A percentile compares a stretch with the other conserved stretches of the same genome.
These are phyloP conservation scores for Dictyostelium intermedium DNA, from an alignment of 78 protist species.

Conservation along the genomic window DNA sequence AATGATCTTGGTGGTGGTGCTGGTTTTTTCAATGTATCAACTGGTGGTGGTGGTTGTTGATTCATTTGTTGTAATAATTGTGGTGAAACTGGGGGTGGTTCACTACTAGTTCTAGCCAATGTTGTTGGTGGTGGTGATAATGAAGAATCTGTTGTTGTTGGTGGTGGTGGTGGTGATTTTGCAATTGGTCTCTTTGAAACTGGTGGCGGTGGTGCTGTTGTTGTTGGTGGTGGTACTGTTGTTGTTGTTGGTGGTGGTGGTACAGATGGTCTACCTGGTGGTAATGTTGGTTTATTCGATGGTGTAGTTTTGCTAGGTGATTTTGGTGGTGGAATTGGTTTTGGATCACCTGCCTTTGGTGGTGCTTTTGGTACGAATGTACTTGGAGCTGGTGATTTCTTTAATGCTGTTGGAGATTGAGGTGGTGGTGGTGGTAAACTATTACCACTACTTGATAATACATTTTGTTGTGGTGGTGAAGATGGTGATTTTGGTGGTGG, in stretches of 20 bases:
- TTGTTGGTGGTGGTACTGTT: not conserved
- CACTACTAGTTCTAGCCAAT: not conserved
- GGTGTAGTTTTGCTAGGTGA: not conserved
- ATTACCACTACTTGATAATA: not conserved
- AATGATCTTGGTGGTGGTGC: slow-evolving; percentile 9
- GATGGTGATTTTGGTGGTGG: not conserved
- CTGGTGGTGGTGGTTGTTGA: not conserved
- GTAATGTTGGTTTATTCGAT: not conserved
- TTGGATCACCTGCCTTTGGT: not conserved
- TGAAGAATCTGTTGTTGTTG: not conserved
- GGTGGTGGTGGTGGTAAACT: slow-evolving; percentile 32
- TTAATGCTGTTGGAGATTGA: not conserved
- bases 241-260: not conserved
- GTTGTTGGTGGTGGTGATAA: not conserved
- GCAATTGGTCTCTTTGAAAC: not conserved
- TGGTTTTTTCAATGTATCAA: not conserved
- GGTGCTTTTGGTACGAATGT: slow-evolving; percentile 18
- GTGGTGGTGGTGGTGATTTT: not conserved
- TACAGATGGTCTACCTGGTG: not conserved
- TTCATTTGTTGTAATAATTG: not conserved
- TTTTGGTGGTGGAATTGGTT: not conserved
- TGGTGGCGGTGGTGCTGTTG: slow-evolving; percentile 17
- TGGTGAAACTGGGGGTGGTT: slow-evolving; percentile 44
- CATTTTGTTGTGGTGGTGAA: not conserved
- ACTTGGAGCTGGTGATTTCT: slow-evolving; percentile 6